Evolutionary conservation across 1,284 basidiomycete genomes (phyloP).

Genomic region (Ceratobasidium papillatum): DNA sequence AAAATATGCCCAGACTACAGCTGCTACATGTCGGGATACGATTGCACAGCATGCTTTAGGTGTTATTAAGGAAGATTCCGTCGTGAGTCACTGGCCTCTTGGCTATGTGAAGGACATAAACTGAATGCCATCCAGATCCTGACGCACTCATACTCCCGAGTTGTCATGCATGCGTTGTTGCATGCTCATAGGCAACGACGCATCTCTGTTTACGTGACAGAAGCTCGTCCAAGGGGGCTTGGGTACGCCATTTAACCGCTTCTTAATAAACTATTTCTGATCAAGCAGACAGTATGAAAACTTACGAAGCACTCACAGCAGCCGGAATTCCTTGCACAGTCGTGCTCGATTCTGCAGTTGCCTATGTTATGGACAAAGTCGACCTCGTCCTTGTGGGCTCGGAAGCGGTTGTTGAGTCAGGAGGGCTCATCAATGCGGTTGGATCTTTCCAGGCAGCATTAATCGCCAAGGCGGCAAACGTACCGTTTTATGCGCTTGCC

Average conservation of each 20-base stretch:
- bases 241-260: constrained; percentile 63
- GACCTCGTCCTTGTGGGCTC: constrained; percentile 96
- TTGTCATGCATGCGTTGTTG: constrained; percentile 93
- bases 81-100: constrained; percentile 62
- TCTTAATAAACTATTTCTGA: background rate
- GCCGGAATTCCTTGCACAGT: constrained; percentile 94
- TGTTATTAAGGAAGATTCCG: constrained; percentile 94
- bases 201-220: constrained; percentile 97
- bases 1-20: constrained; percentile 73
- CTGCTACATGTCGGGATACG: constrained; percentile 87
- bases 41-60: constrained; percentile 90
- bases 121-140: constrained; percentile 69
- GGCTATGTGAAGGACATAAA: background rate
- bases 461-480: constrained; percentile 92
- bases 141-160: constrained; percentile 94
- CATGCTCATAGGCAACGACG: constrained; percentile 89
- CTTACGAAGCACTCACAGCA: constrained; percentile 82
- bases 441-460: constrained; percentile 97
- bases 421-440: constrained; percentile 86
- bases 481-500: constrained; percentile 96
- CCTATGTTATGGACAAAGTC: constrained; percentile 94
- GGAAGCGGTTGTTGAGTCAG: constrained; percentile 96
- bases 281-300: constrained; percentile 72
- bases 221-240: constrained; percentile 86
- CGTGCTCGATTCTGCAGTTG: constrained; percentile 94